A percentile compares a stretch with the other conserved stretches of the same genome.
Evolutionary conservation across 2,329 filamentous ascomycete species (phyloP).

Genomic region (Fusarium gaditjirri): DNA sequence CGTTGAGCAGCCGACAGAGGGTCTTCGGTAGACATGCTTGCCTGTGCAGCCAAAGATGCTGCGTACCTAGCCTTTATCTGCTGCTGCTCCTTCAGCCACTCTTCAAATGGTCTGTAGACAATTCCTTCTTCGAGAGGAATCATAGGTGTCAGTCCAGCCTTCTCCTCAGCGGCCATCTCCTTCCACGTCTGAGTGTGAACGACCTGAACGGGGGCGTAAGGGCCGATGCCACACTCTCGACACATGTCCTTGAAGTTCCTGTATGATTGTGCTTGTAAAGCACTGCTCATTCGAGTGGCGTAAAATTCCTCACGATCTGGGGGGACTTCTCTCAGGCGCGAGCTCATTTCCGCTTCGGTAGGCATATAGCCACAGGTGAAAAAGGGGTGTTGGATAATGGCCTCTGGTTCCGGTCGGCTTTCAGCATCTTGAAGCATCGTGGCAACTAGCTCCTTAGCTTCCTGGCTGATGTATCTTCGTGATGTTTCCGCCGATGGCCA

Average conservation of each 20-base stretch:
- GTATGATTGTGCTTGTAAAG: constrained; percentile 59
- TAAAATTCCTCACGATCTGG: constrained; percentile 70
- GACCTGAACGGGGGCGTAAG: constrained; percentile 59
- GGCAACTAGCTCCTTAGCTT: constrained; percentile 82
- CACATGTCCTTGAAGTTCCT: constrained; percentile 68
- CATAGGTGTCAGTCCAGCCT: constrained; percentile 70
- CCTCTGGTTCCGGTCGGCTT: constrained; percentile 77
- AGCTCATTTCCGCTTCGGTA: constrained; percentile 65
- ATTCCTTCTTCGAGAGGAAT: constrained; percentile 71
- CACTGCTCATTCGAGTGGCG: constrained; percentile 56
- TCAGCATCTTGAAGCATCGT: constrained; percentile 81
- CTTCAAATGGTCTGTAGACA: constrained; percentile 73
- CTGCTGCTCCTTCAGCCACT: constrained; percentile 66
- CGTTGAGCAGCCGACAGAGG: constrained; percentile 48
- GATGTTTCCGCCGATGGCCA: constrained; percentile 77
- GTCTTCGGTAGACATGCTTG: constrained; percentile 49
- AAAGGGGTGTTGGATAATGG: constrained; percentile 82
- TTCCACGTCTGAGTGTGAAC: constrained; percentile 69
- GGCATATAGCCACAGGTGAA: constrained; percentile 83
- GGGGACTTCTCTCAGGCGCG: constrained; percentile 65
- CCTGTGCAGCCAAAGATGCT: constrained; percentile 45
- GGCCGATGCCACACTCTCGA: constrained; percentile 67
- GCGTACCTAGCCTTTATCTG: constrained; percentile 49
- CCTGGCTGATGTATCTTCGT: constrained; percentile 76
- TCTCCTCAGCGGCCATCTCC: constrained; percentile 75